These are phyloP conservation scores for Candida qinlingensis DNA, from an alignment of 805 yeast species.

Conservation along the genomic window DNA sequence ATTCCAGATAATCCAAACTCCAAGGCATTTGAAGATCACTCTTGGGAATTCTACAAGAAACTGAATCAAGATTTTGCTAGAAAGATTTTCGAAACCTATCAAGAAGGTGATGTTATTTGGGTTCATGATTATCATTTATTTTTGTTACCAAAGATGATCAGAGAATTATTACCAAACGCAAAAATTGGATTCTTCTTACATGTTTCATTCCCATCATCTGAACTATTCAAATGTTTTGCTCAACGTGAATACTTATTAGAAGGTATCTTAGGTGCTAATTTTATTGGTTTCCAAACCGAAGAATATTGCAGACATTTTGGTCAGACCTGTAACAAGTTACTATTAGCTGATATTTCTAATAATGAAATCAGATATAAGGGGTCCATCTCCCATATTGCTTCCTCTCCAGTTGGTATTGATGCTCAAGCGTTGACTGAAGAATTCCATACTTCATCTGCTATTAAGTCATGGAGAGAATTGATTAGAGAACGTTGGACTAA, in stretches of 20 bases:
- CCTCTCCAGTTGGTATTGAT: slow-evolving; percentile 78
- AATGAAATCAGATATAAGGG: slow-evolving; percentile 59
- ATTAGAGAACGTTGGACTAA: slow-evolving; percentile 75
- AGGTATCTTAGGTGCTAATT: slow-evolving; percentile 87
- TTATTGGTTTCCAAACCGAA: slow-evolving; percentile 82
- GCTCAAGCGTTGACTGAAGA: slow-evolving; percentile 47
- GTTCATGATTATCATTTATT: slow-evolving; percentile 90
- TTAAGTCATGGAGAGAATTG: slow-evolving; percentile 58
- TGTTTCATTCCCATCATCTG: slow-evolving; percentile 92
- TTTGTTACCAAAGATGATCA: slow-evolving; percentile 79
- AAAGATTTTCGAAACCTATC: slow-evolving; percentile 59
- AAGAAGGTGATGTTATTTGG: slow-evolving; percentile 80
- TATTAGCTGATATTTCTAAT: slow-evolving; percentile 76
- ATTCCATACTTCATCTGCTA: slow-evolving; percentile 40
- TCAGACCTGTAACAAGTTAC: slow-evolving; percentile 80
- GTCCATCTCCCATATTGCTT: slow-evolving; percentile 47
- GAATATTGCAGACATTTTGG: slow-evolving; percentile 92
- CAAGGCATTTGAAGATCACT: slow-evolving; percentile 91
- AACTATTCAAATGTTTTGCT: slow-evolving; percentile 90
- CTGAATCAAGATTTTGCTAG: slow-evolving; percentile 81
- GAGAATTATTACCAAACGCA: slow-evolving; percentile 71
- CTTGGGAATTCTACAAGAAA: slow-evolving; percentile 78
- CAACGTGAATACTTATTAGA: slow-evolving; percentile 69
- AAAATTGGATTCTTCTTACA: slow-evolving; percentile 90
- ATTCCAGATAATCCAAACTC: slow-evolving; percentile 93